These are phyloP conservation scores for Penicillium sp. DNA, from an alignment of 2,329 filamentous ascomycete species.

Conservation along the genomic window DNA sequence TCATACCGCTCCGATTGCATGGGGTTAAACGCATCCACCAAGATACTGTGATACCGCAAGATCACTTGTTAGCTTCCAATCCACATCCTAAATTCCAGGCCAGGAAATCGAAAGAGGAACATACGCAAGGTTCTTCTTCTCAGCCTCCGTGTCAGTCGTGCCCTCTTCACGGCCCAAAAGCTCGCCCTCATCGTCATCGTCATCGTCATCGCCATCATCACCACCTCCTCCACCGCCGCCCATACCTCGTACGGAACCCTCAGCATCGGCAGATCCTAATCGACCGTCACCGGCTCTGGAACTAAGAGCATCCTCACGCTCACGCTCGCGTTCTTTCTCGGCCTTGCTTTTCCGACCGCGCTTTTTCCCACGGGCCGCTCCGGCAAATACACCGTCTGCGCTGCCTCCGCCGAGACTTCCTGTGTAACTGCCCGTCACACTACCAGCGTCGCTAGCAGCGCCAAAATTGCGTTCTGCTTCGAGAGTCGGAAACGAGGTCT, in stretches of 20 bases:
- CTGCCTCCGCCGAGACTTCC: slow-evolving; percentile 41
- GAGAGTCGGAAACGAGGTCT: slow-evolving; percentile 45
- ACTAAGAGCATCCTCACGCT: slow-evolving; percentile 32
- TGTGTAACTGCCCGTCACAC: slow-evolving; percentile 43
- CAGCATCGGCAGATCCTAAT: slow-evolving; percentile 34
- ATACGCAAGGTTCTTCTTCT: slow-evolving; percentile 52
- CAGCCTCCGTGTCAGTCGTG: slow-evolving; percentile 49
- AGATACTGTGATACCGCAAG: slow-evolving; percentile 30
- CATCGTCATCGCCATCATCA: slow-evolving; percentile 50
- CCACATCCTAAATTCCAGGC: neutral
- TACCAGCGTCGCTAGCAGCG: slow-evolving; percentile 39
- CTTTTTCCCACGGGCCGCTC: slow-evolving; percentile 32
- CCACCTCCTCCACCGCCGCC: slow-evolving; percentile 42
- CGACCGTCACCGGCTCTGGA: slow-evolving; percentile 25
- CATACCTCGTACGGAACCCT: slow-evolving; percentile 33
- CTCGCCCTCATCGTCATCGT: slow-evolving; percentile 48
- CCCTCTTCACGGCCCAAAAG: slow-evolving; percentile 46
- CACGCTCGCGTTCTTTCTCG: slow-evolving; percentile 36
- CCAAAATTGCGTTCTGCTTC: slow-evolving; percentile 34
- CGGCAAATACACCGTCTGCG: slow-evolving; percentile 34
- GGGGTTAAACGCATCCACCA: slow-evolving; percentile 48
- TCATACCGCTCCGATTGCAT: slow-evolving; percentile 51
- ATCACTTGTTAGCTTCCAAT: slow-evolving; percentile 7
- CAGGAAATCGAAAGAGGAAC: slow-evolving; percentile 21
- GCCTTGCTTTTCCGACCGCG: slow-evolving; percentile 39